A percentile compares a stretch with the other conserved stretches of the same genome.
phyloP scores from a whole-genome alignment of 2,329 filamentous ascomycete species.

The Didymella pinodella region DNA sequence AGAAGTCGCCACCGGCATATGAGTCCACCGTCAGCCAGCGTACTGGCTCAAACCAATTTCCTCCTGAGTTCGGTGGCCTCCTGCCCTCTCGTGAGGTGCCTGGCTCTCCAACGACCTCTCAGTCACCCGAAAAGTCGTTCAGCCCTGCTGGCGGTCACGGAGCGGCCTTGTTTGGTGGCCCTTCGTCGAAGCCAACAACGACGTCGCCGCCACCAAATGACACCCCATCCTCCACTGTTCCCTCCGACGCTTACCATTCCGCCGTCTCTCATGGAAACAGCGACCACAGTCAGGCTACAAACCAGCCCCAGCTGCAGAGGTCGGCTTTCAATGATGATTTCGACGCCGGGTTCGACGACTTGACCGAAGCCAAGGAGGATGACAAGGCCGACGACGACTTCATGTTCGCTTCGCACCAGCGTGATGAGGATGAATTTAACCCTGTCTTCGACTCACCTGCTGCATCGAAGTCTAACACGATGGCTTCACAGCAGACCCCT shows the following conservation, averaged over 20 bases:
- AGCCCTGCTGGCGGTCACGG: conserved; percentile 50
- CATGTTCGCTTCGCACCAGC: conserved; percentile 68
- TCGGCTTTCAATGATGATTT: conserved; percentile 75
- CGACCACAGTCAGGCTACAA: conserved; percentile 41
- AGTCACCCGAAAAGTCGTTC: conserved; percentile 51
- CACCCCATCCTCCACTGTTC: conserved; percentile 52
- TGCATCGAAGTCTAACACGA: conserved; percentile 58
- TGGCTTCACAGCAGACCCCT: conserved; percentile 54
- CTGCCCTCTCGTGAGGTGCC: conserved; percentile 64
- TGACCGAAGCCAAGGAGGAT: conserved; percentile 83
- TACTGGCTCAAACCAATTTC: conserved; percentile 57
- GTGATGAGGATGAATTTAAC: conserved; percentile 80
- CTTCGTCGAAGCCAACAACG: conserved; percentile 46
- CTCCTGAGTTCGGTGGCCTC: conserved; percentile 63
- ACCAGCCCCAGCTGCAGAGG: conserved; percentile 52
- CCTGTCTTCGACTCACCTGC: conserved; percentile 76
- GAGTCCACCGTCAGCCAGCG: conserved; percentile 54
- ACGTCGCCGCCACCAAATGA: conserved; percentile 51
- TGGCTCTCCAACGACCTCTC: conserved; percentile 48
- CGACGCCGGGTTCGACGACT: conserved; percentile 80
- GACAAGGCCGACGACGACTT: conserved; percentile 79
- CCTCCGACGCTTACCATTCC: conserved; percentile 54
- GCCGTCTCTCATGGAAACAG: conserved; percentile 49
- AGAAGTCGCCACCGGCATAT: conserved; percentile 66
- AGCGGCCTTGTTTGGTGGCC: conserved; percentile 51